A percentile compares a stretch with the other conserved stretches of the same genome.
These are phyloP conservation scores for Chlamydomonas schloesseri DNA, from an alignment of 139 green algal species.

Conservation along the genomic window DNA sequence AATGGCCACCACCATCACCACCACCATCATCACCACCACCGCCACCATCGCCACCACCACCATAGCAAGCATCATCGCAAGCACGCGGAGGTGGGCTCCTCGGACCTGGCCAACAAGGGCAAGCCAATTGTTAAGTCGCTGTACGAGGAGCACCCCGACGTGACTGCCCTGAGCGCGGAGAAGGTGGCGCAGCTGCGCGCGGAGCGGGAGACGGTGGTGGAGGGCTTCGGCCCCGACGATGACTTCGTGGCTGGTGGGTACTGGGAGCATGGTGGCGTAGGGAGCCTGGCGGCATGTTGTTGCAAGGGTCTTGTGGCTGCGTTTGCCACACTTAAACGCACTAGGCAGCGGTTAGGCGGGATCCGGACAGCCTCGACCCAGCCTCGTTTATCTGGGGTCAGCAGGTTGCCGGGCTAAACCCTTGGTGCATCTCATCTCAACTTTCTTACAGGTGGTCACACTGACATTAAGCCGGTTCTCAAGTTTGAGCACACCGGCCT, in stretches of 20 bases:
- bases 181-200: constrained; percentile 22
- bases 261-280: neutral
- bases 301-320: too few relatives aligned
- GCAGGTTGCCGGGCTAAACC: too few relatives aligned
- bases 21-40: constrained; percentile 4
- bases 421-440: too few relatives aligned
- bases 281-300: neutral
- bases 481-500: constrained; percentile 78
- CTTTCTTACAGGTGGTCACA: neutral
- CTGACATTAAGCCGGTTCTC: constrained; percentile 61
- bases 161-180: constrained; percentile 53
- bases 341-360: too few relatives aligned
- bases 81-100: constrained; percentile 67
- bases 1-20: constrained; percentile 2
- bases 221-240: constrained; percentile 33
- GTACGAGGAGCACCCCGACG: constrained; percentile 72
- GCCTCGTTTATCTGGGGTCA: too few relatives aligned
- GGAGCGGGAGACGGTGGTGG: constrained; percentile 13
- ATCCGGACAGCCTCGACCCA: too few relatives aligned
- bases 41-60: constrained; percentile 26
- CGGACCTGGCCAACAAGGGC: constrained; percentile 53
- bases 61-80: constrained; percentile 38
- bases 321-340: too few relatives aligned
- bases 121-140: constrained; percentile 72
- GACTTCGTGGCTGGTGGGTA: constrained; percentile 29